These are phyloP conservation scores for Somion occarium DNA, from an alignment of 1,284 basidiomycete genomes.

Conservation along the genomic window DNA sequence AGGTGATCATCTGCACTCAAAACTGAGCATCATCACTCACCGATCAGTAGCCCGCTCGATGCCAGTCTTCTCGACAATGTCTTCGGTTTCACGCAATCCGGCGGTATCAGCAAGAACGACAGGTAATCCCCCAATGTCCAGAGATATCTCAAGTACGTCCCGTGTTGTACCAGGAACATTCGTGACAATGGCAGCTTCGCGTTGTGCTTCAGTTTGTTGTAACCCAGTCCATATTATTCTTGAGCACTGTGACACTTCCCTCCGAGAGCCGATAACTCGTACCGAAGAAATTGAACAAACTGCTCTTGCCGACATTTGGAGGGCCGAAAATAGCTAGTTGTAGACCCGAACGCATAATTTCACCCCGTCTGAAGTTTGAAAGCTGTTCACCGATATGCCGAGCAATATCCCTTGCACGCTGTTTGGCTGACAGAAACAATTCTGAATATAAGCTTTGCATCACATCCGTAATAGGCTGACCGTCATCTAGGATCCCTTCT, in stretches of 20 bases:
- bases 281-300: slow-evolving; percentile 79
- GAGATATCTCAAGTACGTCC: slow-evolving; percentile 76
- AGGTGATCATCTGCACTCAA: background rate
- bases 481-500: slow-evolving; percentile 19
- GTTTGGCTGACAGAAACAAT: background rate
- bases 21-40: slow-evolving; percentile 30
- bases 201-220: slow-evolving; percentile 48
- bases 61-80: slow-evolving; percentile 80
- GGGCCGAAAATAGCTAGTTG: slow-evolving; percentile 84
- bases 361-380: slow-evolving; percentile 68
- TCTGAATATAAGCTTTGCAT: background rate
- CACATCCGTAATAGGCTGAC: background rate
- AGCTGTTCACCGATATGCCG: slow-evolving; percentile 51
- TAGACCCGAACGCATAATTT: slow-evolving; percentile 80
- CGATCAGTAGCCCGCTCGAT: slow-evolving; percentile 65
- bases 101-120: slow-evolving; percentile 82
- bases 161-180: slow-evolving; percentile 83
- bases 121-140: slow-evolving; percentile 85
- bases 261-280: slow-evolving; percentile 12
- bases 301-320: slow-evolving; percentile 88
- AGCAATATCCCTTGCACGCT: slow-evolving; percentile 31
- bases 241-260: background rate
- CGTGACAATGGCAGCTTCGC: slow-evolving; percentile 88
- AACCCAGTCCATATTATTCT: background rate
- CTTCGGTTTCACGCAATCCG: slow-evolving; percentile 67